Evolutionary conservation across 768 basidiomycete species (phyloP), one percentile per base, ranked within the genome.

Genomic region (Phallus indusiatus): DNA sequence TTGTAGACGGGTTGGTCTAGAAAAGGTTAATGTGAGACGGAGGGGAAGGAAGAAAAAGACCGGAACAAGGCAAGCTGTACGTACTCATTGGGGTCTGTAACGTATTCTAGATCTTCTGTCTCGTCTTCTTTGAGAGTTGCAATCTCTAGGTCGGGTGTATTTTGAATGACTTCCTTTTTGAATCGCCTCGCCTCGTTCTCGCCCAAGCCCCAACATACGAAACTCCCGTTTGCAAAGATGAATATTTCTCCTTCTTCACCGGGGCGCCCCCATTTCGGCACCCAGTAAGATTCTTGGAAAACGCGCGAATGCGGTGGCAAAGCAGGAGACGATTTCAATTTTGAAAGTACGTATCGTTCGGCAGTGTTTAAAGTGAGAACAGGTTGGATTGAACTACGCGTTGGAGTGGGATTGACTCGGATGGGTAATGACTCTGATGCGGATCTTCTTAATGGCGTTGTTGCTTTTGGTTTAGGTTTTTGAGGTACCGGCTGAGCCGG

Each of bases 81-180:
- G 68, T 73, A 95, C 93, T 94, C 91, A 55, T 76, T 85, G 37
- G 90, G 89, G 71, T 96, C 94, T 24, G 87, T 84, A 12, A 94
- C 90, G 71, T 94, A 95, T 68, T 96, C 94, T 53, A 96, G 77
- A 65, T 94, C 93, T 66, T 94, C 93, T 12, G 88, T 88, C 74
- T 94, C 93, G 17, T 81, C 74, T 55, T 86, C 86, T 24, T 69
- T 76, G 56, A 94, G 74, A 2, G 81, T 76, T 3, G 77, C 81
- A 9, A 92, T 74, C 68, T 91, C 83, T 24, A 84, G 79, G 1
- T 76, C 78, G 0, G 76, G 70, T 1, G 77, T 76, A 21, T 72
- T 76, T 42, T 72, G 71, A 17, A 72, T 72, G 33, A 93, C 77
- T 54, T 88, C 77, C 22, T 72, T 69, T 21, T 83, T 79, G 69